Evolutionary conservation across 2,329 filamentous ascomycete genomes (phyloP).

Genomic region (Hymenoscyphus repandus): DNA sequence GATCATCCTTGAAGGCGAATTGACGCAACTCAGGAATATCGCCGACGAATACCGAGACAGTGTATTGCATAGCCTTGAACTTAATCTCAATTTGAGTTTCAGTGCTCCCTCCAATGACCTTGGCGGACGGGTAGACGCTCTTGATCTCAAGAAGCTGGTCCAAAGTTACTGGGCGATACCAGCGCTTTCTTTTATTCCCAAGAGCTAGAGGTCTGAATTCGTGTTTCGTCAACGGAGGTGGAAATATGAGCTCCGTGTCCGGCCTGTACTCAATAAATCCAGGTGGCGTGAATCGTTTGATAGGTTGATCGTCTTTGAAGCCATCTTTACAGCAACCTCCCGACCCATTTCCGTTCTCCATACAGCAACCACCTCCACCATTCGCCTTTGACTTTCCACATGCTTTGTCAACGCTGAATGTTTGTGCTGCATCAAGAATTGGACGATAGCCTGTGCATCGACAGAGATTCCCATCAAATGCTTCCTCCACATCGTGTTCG

Average conservation of each 20-base stretch:
- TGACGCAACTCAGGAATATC: constrained; percentile 87
- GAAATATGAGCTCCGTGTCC: constrained; percentile 93
- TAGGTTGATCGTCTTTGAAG: constrained; percentile 45
- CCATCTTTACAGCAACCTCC: constrained; percentile 66
- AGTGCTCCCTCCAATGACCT: constrained; percentile 92
- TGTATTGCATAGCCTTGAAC: constrained; percentile 92
- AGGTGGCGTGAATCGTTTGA: constrained; percentile 73
- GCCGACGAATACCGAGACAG: constrained; percentile 83
- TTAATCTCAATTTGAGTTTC: constrained; percentile 98
- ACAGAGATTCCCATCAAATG: constrained; percentile 94
- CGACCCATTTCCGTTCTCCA: constrained; percentile 51
- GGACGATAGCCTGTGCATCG: constrained; percentile 91
- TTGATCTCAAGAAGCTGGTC: constrained; percentile 91
- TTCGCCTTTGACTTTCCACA: constrained; percentile 47
- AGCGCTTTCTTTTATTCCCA: constrained; percentile 90
- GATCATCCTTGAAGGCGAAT: constrained; percentile 71
- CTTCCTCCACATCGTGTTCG: constrained; percentile 84
- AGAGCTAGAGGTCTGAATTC: constrained; percentile 77
- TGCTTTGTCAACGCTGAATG: constrained; percentile 55
- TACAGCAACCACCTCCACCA: constrained; percentile 61
- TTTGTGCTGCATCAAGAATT: constrained; percentile 89
- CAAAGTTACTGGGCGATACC: constrained; percentile 85
- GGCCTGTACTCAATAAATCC: constrained; percentile 93
- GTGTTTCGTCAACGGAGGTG: constrained; percentile 76
- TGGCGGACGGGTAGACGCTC: constrained; percentile 74